These are phyloP conservation scores for Sporothrix euskadiensis DNA, from an alignment of 2,329 filamentous ascomycete genomes.

Conservation along the genomic window DNA sequence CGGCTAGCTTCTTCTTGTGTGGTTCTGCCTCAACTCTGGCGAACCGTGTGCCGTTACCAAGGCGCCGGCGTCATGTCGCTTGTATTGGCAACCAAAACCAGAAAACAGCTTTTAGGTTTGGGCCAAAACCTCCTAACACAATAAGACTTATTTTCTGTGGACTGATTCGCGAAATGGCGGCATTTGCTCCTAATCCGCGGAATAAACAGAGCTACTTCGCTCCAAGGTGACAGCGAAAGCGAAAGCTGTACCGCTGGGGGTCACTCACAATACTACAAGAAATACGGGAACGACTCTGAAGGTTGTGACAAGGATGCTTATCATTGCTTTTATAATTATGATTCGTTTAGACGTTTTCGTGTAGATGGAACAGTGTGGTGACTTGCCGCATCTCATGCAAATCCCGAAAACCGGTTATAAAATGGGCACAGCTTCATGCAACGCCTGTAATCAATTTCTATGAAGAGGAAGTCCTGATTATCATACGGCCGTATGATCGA, in stretches of 20 bases:
- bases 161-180: background rate
- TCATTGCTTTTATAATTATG: background rate
- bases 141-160: background rate
- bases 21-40: background rate
- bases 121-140: background rate
- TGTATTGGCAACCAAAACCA: no score
- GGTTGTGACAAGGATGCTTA: background rate
- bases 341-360: background rate
- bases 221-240: background rate
- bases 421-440: no score
- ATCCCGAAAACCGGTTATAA: no score
- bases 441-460: no score
- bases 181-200: background rate
- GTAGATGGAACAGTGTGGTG: no score
- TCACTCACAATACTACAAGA: background rate
- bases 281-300: background rate
- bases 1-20: background rate
- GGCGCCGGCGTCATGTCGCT: background rate
- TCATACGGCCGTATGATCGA: no score
- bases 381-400: no score
- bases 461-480: no score
- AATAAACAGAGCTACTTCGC: background rate
- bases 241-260: background rate
- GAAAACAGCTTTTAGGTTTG: no score
- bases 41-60: background rate